Percentiles rank a stretch among this genome's conserved stretches.
These are phyloP conservation scores for Tetratostichococcus sp. DNA, from an alignment of 139 green algal genomes.

Conservation along the genomic window DNA sequence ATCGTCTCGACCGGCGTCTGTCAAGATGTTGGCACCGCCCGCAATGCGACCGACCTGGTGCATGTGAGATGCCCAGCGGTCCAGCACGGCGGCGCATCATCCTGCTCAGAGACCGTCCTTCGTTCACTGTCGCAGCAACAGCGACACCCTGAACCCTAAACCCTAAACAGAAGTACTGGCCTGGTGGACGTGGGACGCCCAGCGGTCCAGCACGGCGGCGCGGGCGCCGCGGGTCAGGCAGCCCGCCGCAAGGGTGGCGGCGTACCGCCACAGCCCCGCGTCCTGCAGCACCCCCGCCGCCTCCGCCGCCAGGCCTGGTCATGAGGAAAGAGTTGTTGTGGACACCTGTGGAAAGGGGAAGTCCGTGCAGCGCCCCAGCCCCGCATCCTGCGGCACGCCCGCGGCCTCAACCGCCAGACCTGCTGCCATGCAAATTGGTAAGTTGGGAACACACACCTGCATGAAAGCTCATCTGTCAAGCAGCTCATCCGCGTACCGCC, in stretches of 20 bases:
- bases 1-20: too few relatives aligned
- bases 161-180: slow-evolving; percentile 1
- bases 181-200: slow-evolving; percentile 49
- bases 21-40: too few relatives aligned
- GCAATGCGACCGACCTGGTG: slow-evolving; percentile 15
- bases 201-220: slow-evolving; percentile 50
- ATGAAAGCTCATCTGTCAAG: too few relatives aligned
- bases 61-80: slow-evolving; percentile 59
- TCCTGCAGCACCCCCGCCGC: slow-evolving; percentile 61
- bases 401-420: slow-evolving; percentile 51
- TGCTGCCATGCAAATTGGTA: not conserved
- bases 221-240: slow-evolving; percentile 35
- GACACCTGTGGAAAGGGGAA: not conserved
- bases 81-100: slow-evolving; percentile 35
- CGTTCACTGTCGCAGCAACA: not conserved
- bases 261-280: slow-evolving; percentile 64
- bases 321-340: not conserved
- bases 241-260: slow-evolving; percentile 51
- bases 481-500: slow-evolving; percentile 70
- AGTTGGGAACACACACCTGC: too few relatives aligned
- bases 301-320: slow-evolving; percentile 43
- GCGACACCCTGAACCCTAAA: not conserved
- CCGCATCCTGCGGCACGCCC: slow-evolving; percentile 55
- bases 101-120: not conserved
- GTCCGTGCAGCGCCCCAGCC: slow-evolving; percentile 66